Conservation (phyloP, 352 stramenopile genomes). For the Phytophthora aleatoria region DNA sequence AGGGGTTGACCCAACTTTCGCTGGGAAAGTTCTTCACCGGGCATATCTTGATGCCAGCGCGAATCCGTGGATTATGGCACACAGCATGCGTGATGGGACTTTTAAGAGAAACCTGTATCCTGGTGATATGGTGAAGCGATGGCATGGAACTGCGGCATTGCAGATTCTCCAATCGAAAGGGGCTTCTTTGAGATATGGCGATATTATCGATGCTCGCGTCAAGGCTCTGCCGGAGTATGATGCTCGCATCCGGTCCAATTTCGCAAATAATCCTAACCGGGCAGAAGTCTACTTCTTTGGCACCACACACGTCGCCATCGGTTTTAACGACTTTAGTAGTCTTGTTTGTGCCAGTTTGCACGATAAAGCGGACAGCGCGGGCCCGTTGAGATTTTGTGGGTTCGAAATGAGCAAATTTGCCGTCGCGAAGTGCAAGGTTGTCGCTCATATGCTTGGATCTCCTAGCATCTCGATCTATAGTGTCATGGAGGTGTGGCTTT, state of each 20-base stretch:
- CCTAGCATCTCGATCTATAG: not conserved
- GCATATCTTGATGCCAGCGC: constrained; percentile 22
- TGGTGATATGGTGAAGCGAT: constrained; percentile 22
- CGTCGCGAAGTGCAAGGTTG: not conserved
- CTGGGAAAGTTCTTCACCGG: constrained; percentile 21
- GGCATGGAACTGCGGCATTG: constrained; percentile 29
- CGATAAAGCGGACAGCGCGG: not conserved
- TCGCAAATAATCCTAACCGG: constrained; percentile 4
- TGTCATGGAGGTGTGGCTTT: constrained; percentile 1
- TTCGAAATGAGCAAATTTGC: constrained; percentile 6
- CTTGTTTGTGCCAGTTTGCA: too few relatives aligned
- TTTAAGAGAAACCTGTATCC: constrained; percentile 5
- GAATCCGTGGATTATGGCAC: constrained; percentile 18
- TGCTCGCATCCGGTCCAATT: constrained; percentile 5
- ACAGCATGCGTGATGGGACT: constrained; percentile 10
- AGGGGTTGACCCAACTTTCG: constrained; percentile 19
- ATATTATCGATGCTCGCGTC: constrained; percentile 1
- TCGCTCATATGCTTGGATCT: not conserved
- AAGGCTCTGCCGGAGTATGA: not conserved
- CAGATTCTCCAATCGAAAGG: constrained; percentile 10
- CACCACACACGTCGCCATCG: constrained; percentile 38
- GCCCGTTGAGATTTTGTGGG: not conserved
- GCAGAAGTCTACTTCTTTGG: constrained; percentile 19
- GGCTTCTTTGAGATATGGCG: not conserved
- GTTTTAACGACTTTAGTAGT: constrained; percentile 26